Base-by-base conservation (phyloP, 108 stramenopile genomes). In the Conticribra guillardii region DNA sequence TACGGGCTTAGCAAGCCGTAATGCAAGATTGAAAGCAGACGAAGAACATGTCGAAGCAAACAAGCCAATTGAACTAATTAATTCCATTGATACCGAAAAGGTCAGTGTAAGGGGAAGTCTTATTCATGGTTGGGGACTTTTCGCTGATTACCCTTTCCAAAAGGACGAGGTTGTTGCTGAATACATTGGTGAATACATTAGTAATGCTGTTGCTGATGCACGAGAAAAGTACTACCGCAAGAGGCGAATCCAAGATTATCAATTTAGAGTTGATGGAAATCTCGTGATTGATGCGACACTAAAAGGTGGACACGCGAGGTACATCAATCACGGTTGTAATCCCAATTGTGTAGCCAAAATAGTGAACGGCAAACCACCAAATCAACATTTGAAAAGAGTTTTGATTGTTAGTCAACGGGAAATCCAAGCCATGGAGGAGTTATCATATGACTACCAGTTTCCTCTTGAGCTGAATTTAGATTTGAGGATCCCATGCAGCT, bases 391-490 rank as follows among this genome's bases (percentile, higher is more conserved):
- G 69, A 90, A 85, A 58, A 85, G 93, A 49, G 97, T 98, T 27
- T 83, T 98, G 34, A 93, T 99, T 60, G 74, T 96, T 50, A 94
- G 95, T 26, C 83, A 88, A 72, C 85, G 89, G 19, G 85, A 89
- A 46, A 96, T 99, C 57, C 65, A 85, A 56, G 89, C 92, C 11
- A 82, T 88, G 32, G 97, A 97, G 57, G 99, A 99, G 74, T 67
- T 99, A 31, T 95, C 96, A 7, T 98, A 98, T 71, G 98, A 99
- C 75, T 99, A 99, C 76, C 94, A 98, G 68, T 99, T 94, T 57
- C 93, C 90, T 18, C 67, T 94, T 30, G 95, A 96, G 64, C 56
- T 80, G 29, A 80, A 92, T 54, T 62, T 92, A 26, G 74, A 82
- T 14, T 78, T 69, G 11, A 80, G 91, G 11, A 84, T 95, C 50